Conservation (phyloP, 805 yeast genomes). For the Wickerhamomyces canadensis region DNA sequence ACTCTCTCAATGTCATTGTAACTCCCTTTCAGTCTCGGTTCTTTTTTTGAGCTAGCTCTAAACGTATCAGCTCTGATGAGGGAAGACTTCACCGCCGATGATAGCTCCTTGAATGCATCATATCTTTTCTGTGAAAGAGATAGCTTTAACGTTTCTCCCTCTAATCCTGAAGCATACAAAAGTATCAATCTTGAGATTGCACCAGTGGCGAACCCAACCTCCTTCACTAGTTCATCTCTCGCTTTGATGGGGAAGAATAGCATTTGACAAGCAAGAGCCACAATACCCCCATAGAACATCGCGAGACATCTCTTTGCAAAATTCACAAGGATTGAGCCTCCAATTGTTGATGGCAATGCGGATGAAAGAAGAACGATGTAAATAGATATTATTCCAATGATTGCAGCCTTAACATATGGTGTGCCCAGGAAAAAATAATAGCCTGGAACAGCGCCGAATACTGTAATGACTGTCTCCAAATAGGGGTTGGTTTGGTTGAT, state of each 20-base stretch:
- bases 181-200: conserved; percentile 34
- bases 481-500: conserved; percentile 33
- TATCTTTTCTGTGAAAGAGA: conserved; percentile 27
- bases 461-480: conserved; percentile 36
- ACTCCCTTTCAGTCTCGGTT: conserved; percentile 43
- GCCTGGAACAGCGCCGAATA: conserved; percentile 40
- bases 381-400: conserved; percentile 41
- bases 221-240: conserved; percentile 37
- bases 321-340: conserved; percentile 36
- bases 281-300: conserved; percentile 44
- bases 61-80: conserved; percentile 36
- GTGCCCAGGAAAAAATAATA: conserved; percentile 39
- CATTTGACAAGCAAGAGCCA: conserved; percentile 41
- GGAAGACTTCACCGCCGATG: conserved; percentile 33
- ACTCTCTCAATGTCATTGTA: conserved; percentile 34
- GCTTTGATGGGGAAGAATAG: conserved; percentile 43
- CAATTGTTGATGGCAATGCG: conserved; percentile 30
- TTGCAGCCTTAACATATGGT: conserved; percentile 46
- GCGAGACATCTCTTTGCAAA: conserved; percentile 48
- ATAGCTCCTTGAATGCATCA: conserved; percentile 26
- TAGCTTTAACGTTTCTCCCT: conserved; percentile 26
- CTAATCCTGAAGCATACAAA: conserved; percentile 34
- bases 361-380: conserved; percentile 43
- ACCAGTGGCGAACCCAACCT: conserved; percentile 35
- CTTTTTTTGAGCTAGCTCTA: conserved; percentile 36